Evolutionary conservation across 164 flowering plant species (phyloP).

Genomic region (Umbilicus rupestris): DNA sequence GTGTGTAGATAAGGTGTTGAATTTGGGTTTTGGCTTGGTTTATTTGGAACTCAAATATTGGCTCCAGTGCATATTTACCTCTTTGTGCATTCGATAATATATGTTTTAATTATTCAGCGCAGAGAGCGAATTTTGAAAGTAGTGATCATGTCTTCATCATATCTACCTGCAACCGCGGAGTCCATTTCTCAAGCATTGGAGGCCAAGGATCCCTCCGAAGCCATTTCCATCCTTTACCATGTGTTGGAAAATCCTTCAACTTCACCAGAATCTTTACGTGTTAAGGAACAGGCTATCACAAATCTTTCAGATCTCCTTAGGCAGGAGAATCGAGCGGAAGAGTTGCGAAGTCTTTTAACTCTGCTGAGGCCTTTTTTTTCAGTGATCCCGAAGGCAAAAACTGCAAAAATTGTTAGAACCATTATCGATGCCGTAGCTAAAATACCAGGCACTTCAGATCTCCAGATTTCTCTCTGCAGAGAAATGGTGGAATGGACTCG

Average conservation of each 20-base stretch:
- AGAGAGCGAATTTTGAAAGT: no score
- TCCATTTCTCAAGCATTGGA: slow-evolving; percentile 53
- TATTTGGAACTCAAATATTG: no score
- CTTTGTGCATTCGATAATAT: no score
- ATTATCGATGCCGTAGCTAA: slow-evolving; percentile 57
- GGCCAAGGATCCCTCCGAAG: slow-evolving; percentile 39
- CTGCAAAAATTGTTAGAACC: slow-evolving; percentile 56
- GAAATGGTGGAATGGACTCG: slow-evolving; percentile 68
- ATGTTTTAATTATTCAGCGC: no score
- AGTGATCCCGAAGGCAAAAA: slow-evolving; percentile 59
- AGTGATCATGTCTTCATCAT: slow-evolving; percentile 33
- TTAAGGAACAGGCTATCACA: slow-evolving; percentile 52
- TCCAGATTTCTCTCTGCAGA: slow-evolving; percentile 52
- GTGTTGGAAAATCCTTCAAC: slow-evolving; percentile 50
- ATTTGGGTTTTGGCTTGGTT: no score
- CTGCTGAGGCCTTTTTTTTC: slow-evolving; percentile 56
- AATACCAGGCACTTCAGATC: no score
- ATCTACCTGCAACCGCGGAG: slow-evolving; percentile 55
- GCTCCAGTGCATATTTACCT: no score
- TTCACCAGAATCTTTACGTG: slow-evolving; percentile 46
- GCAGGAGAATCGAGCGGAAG: slow-evolving; percentile 54
- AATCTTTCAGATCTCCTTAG: slow-evolving; percentile 54
- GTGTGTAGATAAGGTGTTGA: no score
- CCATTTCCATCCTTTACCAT: slow-evolving; percentile 40
- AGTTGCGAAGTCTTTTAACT: slow-evolving; percentile 54